phyloP scores from a whole-genome alignment of 1,284 basidiomycete genomes.

The Veloboletus limbatus region DNA sequence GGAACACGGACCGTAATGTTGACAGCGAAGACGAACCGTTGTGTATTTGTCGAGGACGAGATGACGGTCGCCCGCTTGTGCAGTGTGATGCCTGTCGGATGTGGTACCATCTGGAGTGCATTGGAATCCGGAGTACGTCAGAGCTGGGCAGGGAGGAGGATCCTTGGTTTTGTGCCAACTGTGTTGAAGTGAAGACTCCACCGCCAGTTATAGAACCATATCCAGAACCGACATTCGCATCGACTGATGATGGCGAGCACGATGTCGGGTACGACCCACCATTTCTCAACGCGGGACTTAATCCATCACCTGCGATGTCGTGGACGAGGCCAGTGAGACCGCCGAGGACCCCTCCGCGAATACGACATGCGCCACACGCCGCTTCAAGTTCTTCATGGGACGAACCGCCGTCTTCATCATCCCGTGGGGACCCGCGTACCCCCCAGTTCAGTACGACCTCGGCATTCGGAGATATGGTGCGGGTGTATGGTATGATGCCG shows the following conservation, averaged over 20 bases:
- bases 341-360: constrained; percentile 46
- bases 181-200: constrained; percentile 44
- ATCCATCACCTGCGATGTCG: constrained; percentile 53
- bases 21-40: constrained; percentile 46
- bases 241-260: constrained; percentile 47
- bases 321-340: constrained; percentile 35
- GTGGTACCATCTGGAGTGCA: constrained; percentile 77
- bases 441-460: constrained; percentile 41
- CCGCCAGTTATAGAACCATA: constrained; percentile 34
- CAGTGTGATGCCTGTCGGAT: constrained; percentile 73
- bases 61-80: constrained; percentile 67
- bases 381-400: constrained; percentile 49
- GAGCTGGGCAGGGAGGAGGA: constrained; percentile 74
- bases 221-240: constrained; percentile 61
- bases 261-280: constrained; percentile 45
- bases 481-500: constrained; percentile 45
- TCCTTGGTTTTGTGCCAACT: constrained; percentile 67
- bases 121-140: constrained; percentile 57
- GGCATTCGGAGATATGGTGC: constrained; percentile 37
- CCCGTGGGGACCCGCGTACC: constrained; percentile 45
- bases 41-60: constrained; percentile 64
- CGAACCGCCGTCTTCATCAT: constrained; percentile 36
- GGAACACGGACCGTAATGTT: constrained; percentile 27
- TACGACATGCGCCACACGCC: constrained; percentile 31
- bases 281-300: constrained; percentile 50